phyloP scores from a whole-genome alignment of 2,329 filamentous ascomycete genomes.

The Fonsecaea nubica region DNA sequence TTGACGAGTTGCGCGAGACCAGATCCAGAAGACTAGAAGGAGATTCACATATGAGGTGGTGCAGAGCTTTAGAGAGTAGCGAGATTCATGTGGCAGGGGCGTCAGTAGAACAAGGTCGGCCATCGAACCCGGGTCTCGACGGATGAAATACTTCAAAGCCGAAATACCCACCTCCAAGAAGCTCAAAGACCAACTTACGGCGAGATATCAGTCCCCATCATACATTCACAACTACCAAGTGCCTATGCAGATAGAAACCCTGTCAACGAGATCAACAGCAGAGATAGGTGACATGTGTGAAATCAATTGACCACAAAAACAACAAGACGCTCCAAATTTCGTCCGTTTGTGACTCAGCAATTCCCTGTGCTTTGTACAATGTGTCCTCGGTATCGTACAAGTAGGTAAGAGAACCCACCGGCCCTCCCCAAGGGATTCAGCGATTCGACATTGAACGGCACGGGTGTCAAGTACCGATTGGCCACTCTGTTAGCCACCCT shows the following conservation, averaged over 20 bases:
- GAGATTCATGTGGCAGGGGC: too few relatives aligned
- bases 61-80: too few relatives aligned
- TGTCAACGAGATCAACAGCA: neutral
- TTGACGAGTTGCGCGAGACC: too few relatives aligned
- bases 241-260: neutral
- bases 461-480: neutral
- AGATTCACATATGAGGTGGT: too few relatives aligned
- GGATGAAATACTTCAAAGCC: too few relatives aligned
- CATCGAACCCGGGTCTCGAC: too few relatives aligned
- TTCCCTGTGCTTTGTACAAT: neutral
- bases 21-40: too few relatives aligned
- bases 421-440: neutral
- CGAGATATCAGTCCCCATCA: too few relatives aligned
- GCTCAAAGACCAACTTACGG: too few relatives aligned
- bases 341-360: neutral
- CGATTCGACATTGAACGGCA: neutral
- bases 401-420: neutral
- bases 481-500: neutral
- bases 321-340: neutral
- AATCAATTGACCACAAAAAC: neutral
- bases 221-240: too few relatives aligned
- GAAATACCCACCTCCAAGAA: too few relatives aligned
- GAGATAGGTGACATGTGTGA: neutral
- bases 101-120: too few relatives aligned
- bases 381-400: neutral